These are phyloP conservation scores for Trichopus zeylanicus DNA, from an alignment of 116 monocot species.

Conservation along the genomic window DNA sequence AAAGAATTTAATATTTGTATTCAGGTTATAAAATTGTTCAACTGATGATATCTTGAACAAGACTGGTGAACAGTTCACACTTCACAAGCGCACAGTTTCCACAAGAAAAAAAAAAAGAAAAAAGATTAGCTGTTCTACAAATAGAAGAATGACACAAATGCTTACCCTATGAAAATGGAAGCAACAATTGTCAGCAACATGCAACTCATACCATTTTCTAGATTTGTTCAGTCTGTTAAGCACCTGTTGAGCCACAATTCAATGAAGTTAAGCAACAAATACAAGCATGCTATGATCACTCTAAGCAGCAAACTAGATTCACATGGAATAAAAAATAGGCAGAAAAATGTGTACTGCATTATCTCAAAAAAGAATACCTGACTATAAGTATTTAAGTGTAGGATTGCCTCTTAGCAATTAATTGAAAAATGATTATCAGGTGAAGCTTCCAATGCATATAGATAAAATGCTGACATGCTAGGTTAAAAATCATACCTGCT, in stretches of 20 bases:
- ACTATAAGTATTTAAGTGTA: neutral
- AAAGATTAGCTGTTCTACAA: neutral
- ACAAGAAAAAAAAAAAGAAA: too few relatives aligned
- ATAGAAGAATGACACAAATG: neutral
- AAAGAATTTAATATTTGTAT: too few relatives aligned
- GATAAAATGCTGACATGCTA: neutral
- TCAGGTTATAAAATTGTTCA: too few relatives aligned
- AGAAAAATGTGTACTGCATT: neutral
- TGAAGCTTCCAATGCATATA: neutral
- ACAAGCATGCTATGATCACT: too few relatives aligned
- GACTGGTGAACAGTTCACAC: neutral
- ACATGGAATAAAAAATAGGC: neutral
- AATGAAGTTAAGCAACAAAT: neutral
- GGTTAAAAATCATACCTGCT: conserved; percentile 35
- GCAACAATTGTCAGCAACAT: conserved; percentile 76
- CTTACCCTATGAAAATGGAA: conserved; percentile 72
- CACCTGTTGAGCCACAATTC: conserved; percentile 16
- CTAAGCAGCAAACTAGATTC: neutral
- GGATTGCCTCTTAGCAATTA: neutral
- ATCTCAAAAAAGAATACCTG: neutral
- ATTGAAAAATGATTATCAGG: neutral
- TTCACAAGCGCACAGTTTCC: neutral
- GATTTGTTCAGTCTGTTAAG: conserved; percentile 54
- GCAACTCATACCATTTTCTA: conserved; percentile 65
- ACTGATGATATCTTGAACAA: too few relatives aligned